Evolutionary conservation across 352 stramenopile species (phyloP).

Genomic region (Phytophthora constricta): DNA sequence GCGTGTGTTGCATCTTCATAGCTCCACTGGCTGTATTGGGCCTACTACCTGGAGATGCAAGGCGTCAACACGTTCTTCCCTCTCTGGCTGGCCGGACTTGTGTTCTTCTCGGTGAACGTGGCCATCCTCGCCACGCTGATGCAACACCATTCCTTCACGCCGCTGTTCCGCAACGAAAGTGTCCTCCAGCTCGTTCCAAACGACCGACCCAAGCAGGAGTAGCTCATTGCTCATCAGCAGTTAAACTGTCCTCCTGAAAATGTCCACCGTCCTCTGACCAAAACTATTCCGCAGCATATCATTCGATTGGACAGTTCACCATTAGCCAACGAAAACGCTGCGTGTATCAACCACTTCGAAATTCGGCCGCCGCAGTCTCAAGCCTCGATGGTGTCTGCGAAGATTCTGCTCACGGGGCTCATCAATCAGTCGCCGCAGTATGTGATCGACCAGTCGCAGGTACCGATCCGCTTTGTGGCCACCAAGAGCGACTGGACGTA

Average conservation of each 20-base stretch:
- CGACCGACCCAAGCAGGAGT: slow-evolving; percentile 29
- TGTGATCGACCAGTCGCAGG: slow-evolving; percentile 42
- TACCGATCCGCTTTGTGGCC: slow-evolving; percentile 61
- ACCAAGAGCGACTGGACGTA: slow-evolving; percentile 53
- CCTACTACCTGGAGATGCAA: slow-evolving; percentile 91
- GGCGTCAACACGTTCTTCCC: slow-evolving; percentile 89
- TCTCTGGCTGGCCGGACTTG: slow-evolving; percentile 87
- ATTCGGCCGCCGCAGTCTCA: not conserved
- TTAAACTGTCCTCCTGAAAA: too few species aligned
- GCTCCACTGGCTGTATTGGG: slow-evolving; percentile 91
- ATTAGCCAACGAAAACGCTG: slow-evolving; percentile 24
- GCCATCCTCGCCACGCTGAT: slow-evolving; percentile 80
- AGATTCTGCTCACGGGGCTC: slow-evolving; percentile 39
- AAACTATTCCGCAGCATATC: not conserved
- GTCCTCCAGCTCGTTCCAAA: slow-evolving; percentile 49
- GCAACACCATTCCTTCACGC: slow-evolving; percentile 60
- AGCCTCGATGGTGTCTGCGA: slow-evolving; percentile 23
- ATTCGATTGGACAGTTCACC: not conserved
- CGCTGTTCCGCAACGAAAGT: slow-evolving; percentile 58
- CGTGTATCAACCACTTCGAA: not conserved
- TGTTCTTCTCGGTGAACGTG: slow-evolving; percentile 92
- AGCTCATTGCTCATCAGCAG: too few species aligned
- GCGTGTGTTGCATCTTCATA: slow-evolving; percentile 21
- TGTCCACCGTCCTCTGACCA: too few species aligned
- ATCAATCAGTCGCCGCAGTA: slow-evolving; percentile 70